Evolutionary conservation across 352 stramenopile species (phyloP).

Genomic region (Pythium brachiatum): DNA sequence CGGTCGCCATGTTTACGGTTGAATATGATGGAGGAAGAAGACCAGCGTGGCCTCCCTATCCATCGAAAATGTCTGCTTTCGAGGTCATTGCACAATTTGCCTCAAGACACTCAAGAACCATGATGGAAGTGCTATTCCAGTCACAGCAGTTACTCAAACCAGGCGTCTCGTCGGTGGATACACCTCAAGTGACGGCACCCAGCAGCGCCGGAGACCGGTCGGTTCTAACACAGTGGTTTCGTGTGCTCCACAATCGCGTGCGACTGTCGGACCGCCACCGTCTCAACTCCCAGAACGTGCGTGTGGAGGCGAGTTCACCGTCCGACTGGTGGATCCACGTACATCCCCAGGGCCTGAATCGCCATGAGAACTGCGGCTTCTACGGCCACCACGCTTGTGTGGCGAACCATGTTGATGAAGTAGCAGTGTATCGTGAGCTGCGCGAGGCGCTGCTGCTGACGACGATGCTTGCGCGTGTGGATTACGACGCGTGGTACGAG

Average conservation of each 20-base stretch:
- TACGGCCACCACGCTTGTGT: background rate
- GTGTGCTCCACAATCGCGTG: slow-evolving; percentile 2
- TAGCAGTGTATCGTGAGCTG: background rate
- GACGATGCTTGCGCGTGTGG: slow-evolving; percentile 10
- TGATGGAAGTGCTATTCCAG: background rate
- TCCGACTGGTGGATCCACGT: slow-evolving; percentile 22
- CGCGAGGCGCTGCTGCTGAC: slow-evolving; percentile 10
- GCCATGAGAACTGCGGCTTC: slow-evolving; percentile 4
- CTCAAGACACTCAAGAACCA: background rate
- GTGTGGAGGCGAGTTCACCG: slow-evolving; percentile 4
- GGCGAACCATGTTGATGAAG: background rate
- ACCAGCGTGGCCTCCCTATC: no score
- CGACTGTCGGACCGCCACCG: slow-evolving; percentile 8
- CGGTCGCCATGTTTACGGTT: no score
- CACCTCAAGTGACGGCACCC: background rate
- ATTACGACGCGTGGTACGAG: slow-evolving; percentile 4
- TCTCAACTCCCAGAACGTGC: slow-evolving; percentile 6
- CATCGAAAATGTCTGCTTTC: no score
- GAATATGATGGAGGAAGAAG: no score
- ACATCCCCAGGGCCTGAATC: background rate
- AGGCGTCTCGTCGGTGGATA: background rate
- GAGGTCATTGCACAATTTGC: background rate
- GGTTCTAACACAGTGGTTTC: slow-evolving; percentile 7
- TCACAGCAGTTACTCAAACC: background rate
- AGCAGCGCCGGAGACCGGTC: background rate